Percentiles rank a stretch among this genome's conserved stretches.
Conservation (phyloP, 495 filamentous ascomycete species). For the Penicillium daleae region DNA sequence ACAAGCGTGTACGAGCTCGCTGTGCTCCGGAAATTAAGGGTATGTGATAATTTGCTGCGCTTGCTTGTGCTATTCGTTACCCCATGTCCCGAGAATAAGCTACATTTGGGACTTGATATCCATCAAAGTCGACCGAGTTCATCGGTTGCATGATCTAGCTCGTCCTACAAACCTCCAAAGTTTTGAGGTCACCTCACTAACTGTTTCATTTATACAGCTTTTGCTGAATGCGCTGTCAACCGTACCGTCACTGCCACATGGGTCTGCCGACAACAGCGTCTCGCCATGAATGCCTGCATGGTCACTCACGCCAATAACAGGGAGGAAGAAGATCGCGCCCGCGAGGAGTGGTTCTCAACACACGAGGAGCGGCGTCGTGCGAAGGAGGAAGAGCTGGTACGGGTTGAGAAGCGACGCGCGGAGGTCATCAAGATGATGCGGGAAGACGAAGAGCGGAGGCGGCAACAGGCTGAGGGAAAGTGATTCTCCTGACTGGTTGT, state of each 20-base stretch:
- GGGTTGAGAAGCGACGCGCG: conserved; percentile 48
- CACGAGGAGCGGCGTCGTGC: conserved; percentile 66
- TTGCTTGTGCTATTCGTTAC: neutral
- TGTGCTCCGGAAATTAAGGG: conserved; percentile 89
- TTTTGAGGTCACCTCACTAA: conserved; percentile 9
- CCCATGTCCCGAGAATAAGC: neutral
- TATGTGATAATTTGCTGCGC: conserved; percentile 39
- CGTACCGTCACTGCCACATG: conserved; percentile 86
- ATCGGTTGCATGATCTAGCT: neutral
- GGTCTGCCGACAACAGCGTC: conserved; percentile 75
- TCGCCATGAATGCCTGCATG: conserved; percentile 95
- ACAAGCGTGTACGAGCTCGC: conserved; percentile 76
- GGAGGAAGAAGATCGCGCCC: conserved; percentile 81
- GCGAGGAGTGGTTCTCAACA: conserved; percentile 90
- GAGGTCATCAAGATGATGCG: conserved; percentile 58
- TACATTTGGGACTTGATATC: neutral
- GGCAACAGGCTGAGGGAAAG: conserved; percentile 26
- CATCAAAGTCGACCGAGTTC: neutral
- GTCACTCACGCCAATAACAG: conserved; percentile 80
- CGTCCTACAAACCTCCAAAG: neutral
- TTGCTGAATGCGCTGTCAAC: conserved; percentile 84
- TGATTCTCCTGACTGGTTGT: conserved; percentile 21
- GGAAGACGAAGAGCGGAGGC: conserved; percentile 51
- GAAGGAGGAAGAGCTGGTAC: conserved; percentile 61
- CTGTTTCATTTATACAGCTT: conserved; percentile 55